Percentiles rank a stretch among this genome's conserved stretches.
Conservation (phyloP, 345 rosid genomes). For the Eucalyptus tenuipes region DNA sequence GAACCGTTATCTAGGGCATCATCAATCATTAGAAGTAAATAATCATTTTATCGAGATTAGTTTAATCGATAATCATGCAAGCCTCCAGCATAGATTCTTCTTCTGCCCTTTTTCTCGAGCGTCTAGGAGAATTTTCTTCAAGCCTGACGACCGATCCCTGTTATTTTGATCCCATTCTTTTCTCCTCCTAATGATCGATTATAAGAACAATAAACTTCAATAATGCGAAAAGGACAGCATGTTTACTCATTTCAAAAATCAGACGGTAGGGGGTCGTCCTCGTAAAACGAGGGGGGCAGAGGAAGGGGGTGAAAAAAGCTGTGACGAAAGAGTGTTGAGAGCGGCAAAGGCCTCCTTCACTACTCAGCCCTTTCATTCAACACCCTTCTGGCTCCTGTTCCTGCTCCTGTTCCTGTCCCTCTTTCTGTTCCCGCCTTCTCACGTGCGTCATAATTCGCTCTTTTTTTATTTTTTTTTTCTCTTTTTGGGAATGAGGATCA, state of each 20-base stretch:
- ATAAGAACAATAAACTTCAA: not conserved
- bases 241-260: not conserved
- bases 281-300: not conserved
- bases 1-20: not conserved
- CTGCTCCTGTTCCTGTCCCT: not conserved
- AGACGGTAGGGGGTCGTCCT: not conserved
- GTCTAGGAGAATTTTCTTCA: not conserved
- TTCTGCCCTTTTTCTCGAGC: not conserved
- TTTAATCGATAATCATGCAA: not conserved
- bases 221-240: not conserved
- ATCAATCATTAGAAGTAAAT: not conserved
- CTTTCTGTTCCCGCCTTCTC: constrained; percentile 6
- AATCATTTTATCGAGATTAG: not conserved
- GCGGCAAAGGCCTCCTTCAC: not conserved
- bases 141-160: not conserved
- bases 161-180: not conserved
- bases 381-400: not conserved
- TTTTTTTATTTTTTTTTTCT: not conserved
- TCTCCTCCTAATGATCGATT: not conserved
- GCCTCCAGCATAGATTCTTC: not conserved
- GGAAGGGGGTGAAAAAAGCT: not conserved
- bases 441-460: constrained; percentile 25
- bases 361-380: constrained; percentile 9
- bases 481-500: not conserved
- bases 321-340: constrained; percentile 18